Evolutionary conservation across 106 monocot genomes (phyloP).

Genomic region (Acanthochlamys bracteata): DNA sequence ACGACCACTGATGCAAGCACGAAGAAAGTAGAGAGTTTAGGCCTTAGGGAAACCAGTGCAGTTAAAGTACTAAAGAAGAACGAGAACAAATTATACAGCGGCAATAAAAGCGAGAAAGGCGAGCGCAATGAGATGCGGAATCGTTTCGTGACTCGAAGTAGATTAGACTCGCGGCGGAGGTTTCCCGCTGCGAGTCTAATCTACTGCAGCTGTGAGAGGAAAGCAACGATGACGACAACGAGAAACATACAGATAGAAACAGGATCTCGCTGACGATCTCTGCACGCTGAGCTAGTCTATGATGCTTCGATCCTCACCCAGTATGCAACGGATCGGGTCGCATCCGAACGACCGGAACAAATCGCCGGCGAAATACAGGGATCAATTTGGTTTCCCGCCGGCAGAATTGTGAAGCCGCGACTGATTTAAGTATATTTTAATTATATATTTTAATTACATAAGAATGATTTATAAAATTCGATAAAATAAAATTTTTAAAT

Average conservation of each 20-base stretch:
- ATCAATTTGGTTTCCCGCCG: not conserved
- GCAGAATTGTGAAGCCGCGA: not conserved
- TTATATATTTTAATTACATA: no score
- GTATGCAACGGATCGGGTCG: no score
- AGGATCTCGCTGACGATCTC: slow-evolving; percentile 66
- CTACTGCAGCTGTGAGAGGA: slow-evolving; percentile 14
- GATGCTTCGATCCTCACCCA: slow-evolving; percentile 3
- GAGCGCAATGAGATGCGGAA: slow-evolving; percentile 42
- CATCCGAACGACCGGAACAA: not conserved
- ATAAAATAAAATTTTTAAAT: no score
- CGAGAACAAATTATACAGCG: slow-evolving; percentile 44
- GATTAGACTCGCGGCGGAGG: slow-evolving; percentile 63
- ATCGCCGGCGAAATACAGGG: not conserved
- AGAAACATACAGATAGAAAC: slow-evolving; percentile 67
- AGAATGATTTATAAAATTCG: no score
- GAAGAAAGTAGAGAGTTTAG: slow-evolving; percentile 94
- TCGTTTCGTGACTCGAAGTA: slow-evolving; percentile 52
- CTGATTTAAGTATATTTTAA: no score
- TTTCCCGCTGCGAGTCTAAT: slow-evolving; percentile 6
- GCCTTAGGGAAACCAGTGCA: slow-evolving; percentile 58
- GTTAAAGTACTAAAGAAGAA: slow-evolving; percentile 90
- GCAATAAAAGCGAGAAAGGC: slow-evolving; percentile 50
- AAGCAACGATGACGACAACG: slow-evolving; percentile 47
- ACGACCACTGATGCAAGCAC: slow-evolving; percentile 69
- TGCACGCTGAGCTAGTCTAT: slow-evolving; percentile 4